Percentiles rank a stretch among this genome's conserved stretches.
These are phyloP conservation scores for Trichothecium sympodiale DNA, from an alignment of 2,329 filamentous ascomycete species.

Conservation along the genomic window DNA sequence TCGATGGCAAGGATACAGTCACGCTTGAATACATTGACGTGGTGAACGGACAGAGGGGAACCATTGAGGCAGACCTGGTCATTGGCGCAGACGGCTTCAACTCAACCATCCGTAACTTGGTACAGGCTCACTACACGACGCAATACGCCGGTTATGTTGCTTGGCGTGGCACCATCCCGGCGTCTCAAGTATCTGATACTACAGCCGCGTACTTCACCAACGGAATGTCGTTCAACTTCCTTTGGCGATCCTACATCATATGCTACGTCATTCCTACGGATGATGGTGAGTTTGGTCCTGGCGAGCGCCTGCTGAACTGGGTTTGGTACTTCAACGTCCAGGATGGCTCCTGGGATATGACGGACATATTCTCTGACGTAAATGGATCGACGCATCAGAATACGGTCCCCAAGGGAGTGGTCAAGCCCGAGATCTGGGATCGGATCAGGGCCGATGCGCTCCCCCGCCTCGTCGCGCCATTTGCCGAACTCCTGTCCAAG, in stretches of 20 bases:
- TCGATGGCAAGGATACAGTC: too few relatives aligned
- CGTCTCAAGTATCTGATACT: constrained; percentile 1
- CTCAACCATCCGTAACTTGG: constrained; percentile 1
- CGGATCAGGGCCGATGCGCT: neutral
- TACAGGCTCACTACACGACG: neutral
- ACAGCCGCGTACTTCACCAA: constrained; percentile 2
- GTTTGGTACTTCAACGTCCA: constrained; percentile 5
- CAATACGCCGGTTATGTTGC: constrained; percentile 4
- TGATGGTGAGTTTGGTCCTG: constrained; percentile 1
- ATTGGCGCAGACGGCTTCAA: constrained; percentile 4
- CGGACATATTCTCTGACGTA: neutral
- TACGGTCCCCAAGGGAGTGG: neutral
- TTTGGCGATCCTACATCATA: constrained; percentile 1
- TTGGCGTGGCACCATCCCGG: constrained; percentile 4
- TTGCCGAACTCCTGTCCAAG: constrained; percentile 6
- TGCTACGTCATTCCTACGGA: constrained; percentile 4
- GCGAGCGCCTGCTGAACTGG: constrained; percentile 4
- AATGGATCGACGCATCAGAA: constrained; percentile 3
- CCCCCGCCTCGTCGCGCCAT: neutral
- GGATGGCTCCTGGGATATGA: neutral
- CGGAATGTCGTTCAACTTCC: neutral
- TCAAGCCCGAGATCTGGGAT: constrained; percentile 1
- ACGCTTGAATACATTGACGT: neutral
- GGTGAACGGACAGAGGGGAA: neutral
- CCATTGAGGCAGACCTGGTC: constrained; percentile 2